Base-by-base conservation (phyloP, 192 early-diverging fungal species). In the Coemansia sp. region DNA sequence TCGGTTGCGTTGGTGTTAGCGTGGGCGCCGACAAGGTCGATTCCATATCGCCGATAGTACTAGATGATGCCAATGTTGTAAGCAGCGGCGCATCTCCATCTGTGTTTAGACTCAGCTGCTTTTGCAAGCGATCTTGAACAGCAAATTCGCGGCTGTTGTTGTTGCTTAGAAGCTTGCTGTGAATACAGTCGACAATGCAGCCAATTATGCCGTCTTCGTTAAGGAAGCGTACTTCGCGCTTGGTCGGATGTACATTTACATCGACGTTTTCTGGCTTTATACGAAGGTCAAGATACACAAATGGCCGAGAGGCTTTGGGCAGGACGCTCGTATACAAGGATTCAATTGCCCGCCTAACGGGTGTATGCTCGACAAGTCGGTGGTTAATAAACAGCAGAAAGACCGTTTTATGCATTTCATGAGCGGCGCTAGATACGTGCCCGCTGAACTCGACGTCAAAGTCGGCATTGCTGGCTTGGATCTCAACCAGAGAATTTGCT, bases 161-260 rank as follows among this genome's bases (percentile, higher is more conserved):
- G 2, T 85, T 83, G 37, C 74, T 80, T 5, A 82, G 84, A 15
- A 98, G 65, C 40, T 71, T 71, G 16, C 83, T 73, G 54, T 89
- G 84, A 17, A 98, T 82, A 11, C 66, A 70, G 38, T 88, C 88
- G 36, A 84, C 79, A 2, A 99, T 73, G 0, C 62, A 58, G 10
- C 81, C 81, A 31, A 94, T 81, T 14, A 98, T 84, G 12, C 77
- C 63, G 30, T 99, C 93, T 57, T 97, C 88, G 69, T 98, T 83
- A 62, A 99, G 69, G 58, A 99, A 97, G 40, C 89, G 87, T 20
- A 98, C 92, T 79, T 94, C 88, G 7, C 87, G 82, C 56, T 99
- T 99, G 28, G 97, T 96, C 1, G 97, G 95, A 71, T 98, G 97
- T 1, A 99, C 93, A 66, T 99, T 99, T 2, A 99, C 97, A 64